Evolutionary conservation across 805 yeast species (phyloP).

Genomic region (Lipomyces spencermartinsiae): DNA sequence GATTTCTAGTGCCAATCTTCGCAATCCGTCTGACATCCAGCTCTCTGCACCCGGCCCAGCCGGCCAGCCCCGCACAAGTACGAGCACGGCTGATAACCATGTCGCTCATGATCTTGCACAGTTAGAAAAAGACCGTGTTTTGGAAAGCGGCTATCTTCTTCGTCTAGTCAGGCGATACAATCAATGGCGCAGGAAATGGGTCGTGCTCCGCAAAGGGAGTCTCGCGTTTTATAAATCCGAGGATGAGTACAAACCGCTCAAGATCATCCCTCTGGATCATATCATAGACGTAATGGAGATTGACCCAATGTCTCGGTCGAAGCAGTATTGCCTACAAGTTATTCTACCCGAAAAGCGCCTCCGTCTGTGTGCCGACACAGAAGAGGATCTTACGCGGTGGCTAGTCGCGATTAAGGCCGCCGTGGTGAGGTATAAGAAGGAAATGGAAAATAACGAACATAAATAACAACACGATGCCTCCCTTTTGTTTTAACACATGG

Average conservation of each 20-base stretch:
- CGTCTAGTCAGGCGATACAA: conserved; percentile 53
- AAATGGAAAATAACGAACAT: background rate
- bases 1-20: background rate
- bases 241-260: conserved; percentile 43
- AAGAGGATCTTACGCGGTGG: conserved; percentile 58
- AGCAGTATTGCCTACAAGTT: conserved; percentile 54
- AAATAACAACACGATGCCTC: background rate
- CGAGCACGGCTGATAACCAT: conserved; percentile 1
- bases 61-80: background rate
- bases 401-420: conserved; percentile 52
- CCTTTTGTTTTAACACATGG: conserved; percentile 7
- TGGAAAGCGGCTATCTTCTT: conserved; percentile 53
- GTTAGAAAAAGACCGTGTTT: conserved; percentile 46
- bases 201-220: conserved; percentile 52
- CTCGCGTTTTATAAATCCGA: conserved; percentile 52
- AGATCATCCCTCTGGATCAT: conserved; percentile 48
- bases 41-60: background rate
- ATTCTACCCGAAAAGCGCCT: conserved; percentile 56
- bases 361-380: conserved; percentile 53
- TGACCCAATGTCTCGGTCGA: conserved; percentile 54
- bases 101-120: conserved; percentile 20
- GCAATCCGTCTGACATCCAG: conserved; percentile 19
- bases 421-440: conserved; percentile 18
- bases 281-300: conserved; percentile 58
- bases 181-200: conserved; percentile 56